Percentiles rank a stretch among this genome's conserved stretches.
Evolutionary conservation across 305 asterid genomes (phyloP).

Genomic region (Nicotiana rustica): DNA sequence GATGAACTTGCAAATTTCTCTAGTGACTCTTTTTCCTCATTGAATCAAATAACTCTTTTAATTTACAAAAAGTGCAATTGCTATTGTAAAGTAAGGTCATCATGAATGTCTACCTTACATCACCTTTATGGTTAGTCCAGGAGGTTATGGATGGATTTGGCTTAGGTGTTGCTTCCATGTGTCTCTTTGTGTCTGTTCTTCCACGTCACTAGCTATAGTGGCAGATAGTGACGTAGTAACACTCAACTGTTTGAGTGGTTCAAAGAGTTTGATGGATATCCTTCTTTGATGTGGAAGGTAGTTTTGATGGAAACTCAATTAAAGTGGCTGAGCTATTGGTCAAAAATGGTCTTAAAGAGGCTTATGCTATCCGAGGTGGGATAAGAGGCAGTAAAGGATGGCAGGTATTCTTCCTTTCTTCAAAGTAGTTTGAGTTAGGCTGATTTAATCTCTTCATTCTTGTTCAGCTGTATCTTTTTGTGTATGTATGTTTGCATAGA

Average conservation of each 20-base stretch:
- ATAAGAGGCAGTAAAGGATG: constrained; percentile 87
- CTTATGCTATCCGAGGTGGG: constrained; percentile 93
- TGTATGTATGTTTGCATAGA: background rate
- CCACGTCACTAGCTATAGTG: background rate
- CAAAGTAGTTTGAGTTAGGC: background rate
- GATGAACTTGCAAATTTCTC: constrained; percentile 18
- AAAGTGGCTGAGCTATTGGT: constrained; percentile 87
- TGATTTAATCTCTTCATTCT: background rate
- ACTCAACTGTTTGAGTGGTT: background rate
- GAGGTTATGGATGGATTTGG: constrained; percentile 3
- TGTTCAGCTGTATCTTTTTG: background rate
- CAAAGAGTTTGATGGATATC: constrained; percentile 47
- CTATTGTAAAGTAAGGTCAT: background rate
- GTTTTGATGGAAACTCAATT: constrained; percentile 91
- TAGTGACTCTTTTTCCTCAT: background rate
- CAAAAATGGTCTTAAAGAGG: constrained; percentile 80
- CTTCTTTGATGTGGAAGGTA: constrained; percentile 78
- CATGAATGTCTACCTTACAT: background rate
- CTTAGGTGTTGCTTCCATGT: background rate
- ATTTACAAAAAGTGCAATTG: background rate
- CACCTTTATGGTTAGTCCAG: constrained; percentile 18
- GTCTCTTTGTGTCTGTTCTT: background rate
- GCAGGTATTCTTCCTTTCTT: constrained; percentile 58
- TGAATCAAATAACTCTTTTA: background rate
- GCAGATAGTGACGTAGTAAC: constrained; percentile 21